Conservation (phyloP, 768 basidiomycete genomes). For the Xanthoconium stramineum region DNA sequence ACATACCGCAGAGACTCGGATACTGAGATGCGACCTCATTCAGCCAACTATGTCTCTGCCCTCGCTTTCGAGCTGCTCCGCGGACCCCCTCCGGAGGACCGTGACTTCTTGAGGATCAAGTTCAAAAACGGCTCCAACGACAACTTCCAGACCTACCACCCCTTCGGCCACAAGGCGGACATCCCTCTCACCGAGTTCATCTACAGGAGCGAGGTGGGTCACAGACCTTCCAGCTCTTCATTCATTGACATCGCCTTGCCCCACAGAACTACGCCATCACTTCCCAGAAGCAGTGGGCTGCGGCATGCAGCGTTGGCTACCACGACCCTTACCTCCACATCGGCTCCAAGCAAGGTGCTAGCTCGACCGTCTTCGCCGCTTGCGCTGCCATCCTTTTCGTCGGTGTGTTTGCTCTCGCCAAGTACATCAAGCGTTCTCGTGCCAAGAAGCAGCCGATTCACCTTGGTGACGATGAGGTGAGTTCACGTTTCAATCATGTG, state of each 20-base stretch:
- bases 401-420: slow-evolving; percentile 32
- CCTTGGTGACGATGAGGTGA: slow-evolving; percentile 38
- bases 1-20: not conserved
- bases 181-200: slow-evolving; percentile 85
- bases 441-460: slow-evolving; percentile 33
- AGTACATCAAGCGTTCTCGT: slow-evolving; percentile 35
- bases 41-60: slow-evolving; percentile 73
- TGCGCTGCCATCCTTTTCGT: slow-evolving; percentile 37
- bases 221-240: not conserved
- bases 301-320: slow-evolving; percentile 35
- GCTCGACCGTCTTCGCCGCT: slow-evolving; percentile 31
- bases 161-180: slow-evolving; percentile 71
- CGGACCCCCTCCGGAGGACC: slow-evolving; percentile 68
- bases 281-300: slow-evolving; percentile 44
- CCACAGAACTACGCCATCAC: slow-evolving; percentile 43
- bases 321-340: slow-evolving; percentile 33
- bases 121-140: slow-evolving; percentile 78
- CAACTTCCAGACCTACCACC: slow-evolving; percentile 64
- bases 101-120: slow-evolving; percentile 80
- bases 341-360: slow-evolving; percentile 28
- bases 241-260: not conserved
- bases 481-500: slow-evolving; percentile 4
- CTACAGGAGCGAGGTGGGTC: slow-evolving; percentile 68
- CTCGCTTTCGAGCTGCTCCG: slow-evolving; percentile 77
- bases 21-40: slow-evolving; percentile 9